Conservation (phyloP, 108 stramenopile species). For the Fragilariopsis cylindrus region DNA sequence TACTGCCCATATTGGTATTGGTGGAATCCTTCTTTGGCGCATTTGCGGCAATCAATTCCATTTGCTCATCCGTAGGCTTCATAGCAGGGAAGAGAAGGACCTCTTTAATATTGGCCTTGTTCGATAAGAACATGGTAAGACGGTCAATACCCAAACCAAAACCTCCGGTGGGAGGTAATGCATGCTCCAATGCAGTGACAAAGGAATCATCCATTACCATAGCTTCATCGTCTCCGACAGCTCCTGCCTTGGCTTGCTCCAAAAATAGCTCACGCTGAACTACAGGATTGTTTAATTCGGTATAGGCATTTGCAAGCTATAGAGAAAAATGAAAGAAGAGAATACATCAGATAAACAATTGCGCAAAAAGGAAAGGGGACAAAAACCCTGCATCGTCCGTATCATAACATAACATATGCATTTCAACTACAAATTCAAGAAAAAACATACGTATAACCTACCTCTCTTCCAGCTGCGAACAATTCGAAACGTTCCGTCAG, state of each 20-base stretch:
- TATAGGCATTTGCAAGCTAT: constrained; percentile 99
- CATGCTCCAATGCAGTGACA: constrained; percentile 96
- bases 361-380: background rate
- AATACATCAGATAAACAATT: constrained; percentile 25
- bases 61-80: constrained; percentile 95
- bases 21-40: constrained; percentile 61
- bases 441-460: constrained; percentile 33
- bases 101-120: constrained; percentile 99
- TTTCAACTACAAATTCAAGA: background rate
- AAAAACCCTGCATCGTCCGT: background rate
- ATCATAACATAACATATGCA: background rate
- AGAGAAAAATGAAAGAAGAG: constrained; percentile 7
- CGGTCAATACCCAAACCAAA: constrained; percentile 99
- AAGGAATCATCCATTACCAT: constrained; percentile 98
- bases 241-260: constrained; percentile 93
- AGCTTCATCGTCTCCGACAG: constrained; percentile 98
- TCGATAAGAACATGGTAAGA: constrained; percentile 98
- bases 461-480: constrained; percentile 96
- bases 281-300: constrained; percentile 99
- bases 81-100: constrained; percentile 99
- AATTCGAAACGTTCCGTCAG: constrained; percentile 99
- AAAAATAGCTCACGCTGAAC: constrained; percentile 94
- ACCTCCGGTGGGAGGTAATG: constrained; percentile 98
- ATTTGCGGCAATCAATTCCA: constrained; percentile 58
- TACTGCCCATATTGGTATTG: constrained; percentile 29